Base-by-base conservation (phyloP, 805 yeast genomes). In the Starmerella roubikii region DNA sequence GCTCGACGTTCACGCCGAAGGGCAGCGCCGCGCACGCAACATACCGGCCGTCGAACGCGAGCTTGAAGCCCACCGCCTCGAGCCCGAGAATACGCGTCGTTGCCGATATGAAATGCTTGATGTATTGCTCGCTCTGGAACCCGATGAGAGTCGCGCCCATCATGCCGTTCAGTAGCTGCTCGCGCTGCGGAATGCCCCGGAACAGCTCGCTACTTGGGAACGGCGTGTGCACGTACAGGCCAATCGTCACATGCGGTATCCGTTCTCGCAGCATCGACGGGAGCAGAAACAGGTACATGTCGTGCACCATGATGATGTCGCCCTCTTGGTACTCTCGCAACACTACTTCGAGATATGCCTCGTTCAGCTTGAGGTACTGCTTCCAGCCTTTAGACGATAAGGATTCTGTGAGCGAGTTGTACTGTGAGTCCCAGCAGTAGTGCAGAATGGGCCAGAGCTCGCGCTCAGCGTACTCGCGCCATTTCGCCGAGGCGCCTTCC, bases 131-230 rank as follows among this genome's bases (percentile, higher is more conserved):
- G 49, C 83, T 74, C 58, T 91, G 98, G 62, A 91, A 84, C 9
- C 80, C 85, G 34, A 91, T 71, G 52, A 76, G 72, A 55, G 84
- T 82, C 6, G 94, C 75, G 19, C 97, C 97, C 35, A 91, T 69
- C 71, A 91, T 71, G 15, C 98, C 97, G 53, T 83, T 93, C 42
- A 91, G 66, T 35, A 91, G 64, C 53, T 81, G 78, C 40, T 74
- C 68, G 48, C 98, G 71, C 59, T 81, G 81, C 28, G 94, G 76
- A 26, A 93, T 60, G 49, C 94, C 81, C 45, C 96, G 70, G 62
- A 91, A 84, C 57, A 86, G 85, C 59, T 91, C 99, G 15, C 85
- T 77, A 20, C 94, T 76, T 11, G 96, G 95, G 68, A 88, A 86
- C n/a, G 96, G 94, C 3, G 83, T 71, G 57, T 86, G 95, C 48